Conservation (phyloP, 2,329 filamentous ascomycete species). For the Phaeophleospora eucalypticola region DNA sequence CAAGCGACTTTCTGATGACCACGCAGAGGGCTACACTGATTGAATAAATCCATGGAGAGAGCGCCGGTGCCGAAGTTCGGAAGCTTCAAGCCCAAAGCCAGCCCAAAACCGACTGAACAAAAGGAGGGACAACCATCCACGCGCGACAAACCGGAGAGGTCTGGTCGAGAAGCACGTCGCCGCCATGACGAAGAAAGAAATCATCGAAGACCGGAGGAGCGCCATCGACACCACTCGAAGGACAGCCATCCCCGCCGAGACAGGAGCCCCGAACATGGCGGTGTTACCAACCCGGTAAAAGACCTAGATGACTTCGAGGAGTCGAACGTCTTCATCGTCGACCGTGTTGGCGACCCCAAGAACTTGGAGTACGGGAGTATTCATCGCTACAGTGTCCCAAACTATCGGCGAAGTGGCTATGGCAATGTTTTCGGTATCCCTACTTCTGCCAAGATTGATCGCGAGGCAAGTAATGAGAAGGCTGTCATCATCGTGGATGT, state of each 20-base stretch:
- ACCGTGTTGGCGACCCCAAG: conserved; percentile 71
- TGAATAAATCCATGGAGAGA: conserved; percentile 5
- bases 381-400: conserved; percentile 67
- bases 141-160: not conserved
- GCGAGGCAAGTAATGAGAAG: conserved; percentile 54
- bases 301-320: conserved; percentile 19
- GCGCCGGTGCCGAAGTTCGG: conserved; percentile 63
- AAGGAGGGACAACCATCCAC: conserved; percentile 4
- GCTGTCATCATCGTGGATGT: conserved; percentile 7
- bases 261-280: too few species aligned
- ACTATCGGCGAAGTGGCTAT: conserved; percentile 64
- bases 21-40: not conserved
- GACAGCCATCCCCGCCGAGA: not conserved
- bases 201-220: conserved; percentile 1
- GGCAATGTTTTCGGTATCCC: conserved; percentile 67
- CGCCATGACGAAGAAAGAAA: conserved; percentile 1
- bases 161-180: conserved; percentile 2
- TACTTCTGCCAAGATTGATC: conserved; percentile 61
- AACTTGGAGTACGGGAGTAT: conserved; percentile 71
- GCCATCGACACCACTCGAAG: not conserved
- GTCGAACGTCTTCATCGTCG: conserved; percentile 54
- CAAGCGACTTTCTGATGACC: too few species aligned
- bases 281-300: not conserved
- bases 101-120: conserved; percentile 13
- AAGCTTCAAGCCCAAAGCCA: conserved; percentile 62